Evolutionary conservation across 2,329 filamentous ascomycete species (phyloP), one percentile per base, ranked within the genome.

Genomic region (Sporothrix schenckii): DNA sequence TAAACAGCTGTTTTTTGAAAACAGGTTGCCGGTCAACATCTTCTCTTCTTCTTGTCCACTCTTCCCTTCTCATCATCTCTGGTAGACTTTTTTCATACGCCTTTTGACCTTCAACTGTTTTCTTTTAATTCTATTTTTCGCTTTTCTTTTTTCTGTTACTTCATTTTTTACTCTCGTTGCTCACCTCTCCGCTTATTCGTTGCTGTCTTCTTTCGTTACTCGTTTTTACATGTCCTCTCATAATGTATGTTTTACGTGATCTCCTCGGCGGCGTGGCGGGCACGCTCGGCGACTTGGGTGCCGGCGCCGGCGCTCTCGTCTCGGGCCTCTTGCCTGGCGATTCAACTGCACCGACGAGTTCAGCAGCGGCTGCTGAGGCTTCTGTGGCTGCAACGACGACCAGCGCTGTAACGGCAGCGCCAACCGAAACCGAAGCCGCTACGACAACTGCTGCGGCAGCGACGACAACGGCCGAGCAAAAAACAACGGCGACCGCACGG

Each of bases 1-100:
- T 70, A 44, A 52, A 58, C 21, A 53, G 53, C 61, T 60, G 53
- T 69, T 50, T 65, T 66, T 34, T 47, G 61, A 66, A 66, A 53
- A 61, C 63, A 66, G 52, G 69, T 70, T 70, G 69, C 69, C 49
- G 69, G 69, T 19, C 69, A 70, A 70, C 69, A 63, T 47, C 58
- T 47, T 47, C 39, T 58, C 24, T 53, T 67, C 34, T 53, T 68
- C 44, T 65, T 27, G 44, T 52, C 10, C 69, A 49, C 66, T 60
- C 52, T 24, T 67, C 41, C 11, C 14, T 49, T 69, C 52, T 52
- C 16, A 44, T 54, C 10, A 9, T 69, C 49, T 70, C 63, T 66
- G 63, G 69, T 63, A 53, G 61, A 63, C 41, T 47, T 24, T 49
- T 39, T 53, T 16, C 30, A 30, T 24, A n/a, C 27, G 49, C 27